Base-by-base conservation (phyloP, 768 basidiomycete species). In the Phylloporus sp. region DNA sequence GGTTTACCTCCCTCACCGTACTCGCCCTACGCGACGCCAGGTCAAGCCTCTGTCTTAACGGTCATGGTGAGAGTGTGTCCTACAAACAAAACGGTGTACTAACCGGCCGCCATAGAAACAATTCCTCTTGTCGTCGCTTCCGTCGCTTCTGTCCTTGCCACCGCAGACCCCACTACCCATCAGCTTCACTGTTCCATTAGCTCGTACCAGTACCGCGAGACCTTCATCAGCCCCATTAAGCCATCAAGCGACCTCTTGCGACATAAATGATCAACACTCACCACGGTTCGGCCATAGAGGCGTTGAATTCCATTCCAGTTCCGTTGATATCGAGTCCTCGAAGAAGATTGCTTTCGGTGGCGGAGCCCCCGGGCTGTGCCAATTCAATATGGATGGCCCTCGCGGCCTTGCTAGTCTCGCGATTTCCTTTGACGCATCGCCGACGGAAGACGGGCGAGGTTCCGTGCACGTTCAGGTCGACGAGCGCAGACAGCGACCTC, bases 111-210 rank as follows among this genome's bases (percentile, higher is more conserved):
- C n/a, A 23, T 38, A 63, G 73, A 72, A 71, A 51, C 74, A 88
- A 82, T 86, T 87, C 59, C 78, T 91, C 41, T 76, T 90, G 39
- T 90, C 86, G 59, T 86, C 86, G 3, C 77, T 91, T 24, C 88
- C 88, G 15, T 80, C 83, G 20, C 76, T 91, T 39, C 77, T 90
- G 47, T 84, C 87, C 20, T 74, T 87, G 71, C 78, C 84, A 45
- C 71, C 81, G 55, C 81, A 84, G 54, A 72, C 76, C 20, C 60
- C 78, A 23, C 59, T 81, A 12, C 80, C 81, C 44, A 76, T 80
- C 41, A 75, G 75, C 55, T 82, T 85, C 64, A 76, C 80, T 23
- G 68, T 82, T 51, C 79, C 84, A 23, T 69, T 76, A 26, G 70
- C 80, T 13, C 55, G 61, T 39, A 54, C 66, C 18, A 54, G 62